Conservation (phyloP, 208 protist genomes). For the Crithidia thermophila region DNA sequence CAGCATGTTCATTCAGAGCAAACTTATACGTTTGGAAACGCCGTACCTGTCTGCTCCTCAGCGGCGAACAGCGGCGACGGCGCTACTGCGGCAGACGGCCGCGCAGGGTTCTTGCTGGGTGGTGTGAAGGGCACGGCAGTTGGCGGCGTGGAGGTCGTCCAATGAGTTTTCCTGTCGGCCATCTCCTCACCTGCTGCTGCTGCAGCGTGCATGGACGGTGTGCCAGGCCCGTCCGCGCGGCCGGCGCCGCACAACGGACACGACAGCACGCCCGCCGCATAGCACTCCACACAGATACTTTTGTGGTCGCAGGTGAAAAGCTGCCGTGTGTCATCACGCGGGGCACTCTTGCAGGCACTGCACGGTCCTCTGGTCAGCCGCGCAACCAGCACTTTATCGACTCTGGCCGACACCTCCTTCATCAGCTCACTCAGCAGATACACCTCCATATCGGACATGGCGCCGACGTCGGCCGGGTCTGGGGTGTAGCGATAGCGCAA, state of each 20-base stretch:
- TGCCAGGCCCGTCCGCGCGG: background rate
- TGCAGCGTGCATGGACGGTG: no score
- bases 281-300: slow-evolving; percentile 39
- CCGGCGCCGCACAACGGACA: slow-evolving; percentile 67
- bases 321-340: background rate
- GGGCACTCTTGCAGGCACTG: slow-evolving; percentile 30
- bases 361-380: slow-evolving; percentile 48
- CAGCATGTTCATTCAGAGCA: no score
- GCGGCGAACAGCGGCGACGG: no score
- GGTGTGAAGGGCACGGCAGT: no score
- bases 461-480: slow-evolving; percentile 61
- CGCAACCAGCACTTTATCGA: slow-evolving; percentile 47
- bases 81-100: no score
- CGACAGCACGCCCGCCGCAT: slow-evolving; percentile 22
- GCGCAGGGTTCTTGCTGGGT: no score
- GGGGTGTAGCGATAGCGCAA: slow-evolving; percentile 61
- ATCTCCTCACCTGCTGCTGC: no score
- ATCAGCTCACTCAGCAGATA: slow-evolving; percentile 50
- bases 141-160: no score
- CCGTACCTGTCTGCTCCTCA: no score
- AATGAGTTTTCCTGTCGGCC: no score
- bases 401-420: slow-evolving; percentile 27
- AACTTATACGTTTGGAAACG: no score
- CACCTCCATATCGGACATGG: slow-evolving; percentile 82
- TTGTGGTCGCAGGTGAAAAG: slow-evolving; percentile 47